Conservation (phyloP, 2,329 filamentous ascomycete species). For the Trichoderma citrinoviride region DNA sequence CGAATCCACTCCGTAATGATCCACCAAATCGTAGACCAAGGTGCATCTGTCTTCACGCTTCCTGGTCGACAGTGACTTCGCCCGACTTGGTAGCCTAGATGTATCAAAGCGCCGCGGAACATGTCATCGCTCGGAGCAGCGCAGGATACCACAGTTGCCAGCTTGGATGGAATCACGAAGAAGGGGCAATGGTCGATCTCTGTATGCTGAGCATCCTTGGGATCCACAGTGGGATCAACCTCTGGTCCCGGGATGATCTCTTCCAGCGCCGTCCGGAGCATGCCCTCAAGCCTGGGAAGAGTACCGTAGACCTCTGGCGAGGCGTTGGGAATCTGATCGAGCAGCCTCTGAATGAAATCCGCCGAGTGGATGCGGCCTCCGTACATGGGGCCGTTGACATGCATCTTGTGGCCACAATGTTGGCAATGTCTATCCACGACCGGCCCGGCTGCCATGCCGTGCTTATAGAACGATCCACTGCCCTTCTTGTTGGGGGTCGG, state of each 20-base stretch:
- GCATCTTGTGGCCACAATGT: constrained; percentile 83
- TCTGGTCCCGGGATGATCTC: constrained; percentile 52
- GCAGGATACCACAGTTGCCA: constrained; percentile 76
- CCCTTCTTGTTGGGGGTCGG: constrained; percentile 67
- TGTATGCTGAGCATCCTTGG: constrained; percentile 54
- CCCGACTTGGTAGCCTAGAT: constrained; percentile 77
- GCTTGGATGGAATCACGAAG: constrained; percentile 73
- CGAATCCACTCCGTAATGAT: constrained; percentile 89
- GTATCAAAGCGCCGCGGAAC: constrained; percentile 75
- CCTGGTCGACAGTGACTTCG: constrained; percentile 87
- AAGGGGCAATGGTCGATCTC: constrained; percentile 75
- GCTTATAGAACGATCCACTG: constrained; percentile 70
- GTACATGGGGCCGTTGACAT: constrained; percentile 93
- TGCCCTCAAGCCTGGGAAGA: constrained; percentile 77
- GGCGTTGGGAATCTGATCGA: constrained; percentile 66
- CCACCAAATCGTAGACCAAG: constrained; percentile 88
- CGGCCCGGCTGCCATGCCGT: constrained; percentile 70
- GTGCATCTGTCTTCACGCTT: constrained; percentile 90
- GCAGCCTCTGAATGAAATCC: constrained; percentile 75
- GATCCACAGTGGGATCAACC: constrained; percentile 38
- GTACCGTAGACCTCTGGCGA: constrained; percentile 75
- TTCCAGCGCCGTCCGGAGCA: constrained; percentile 85
- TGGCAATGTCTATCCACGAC: constrained; percentile 64
- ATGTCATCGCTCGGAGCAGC: constrained; percentile 74
- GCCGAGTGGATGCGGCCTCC: constrained; percentile 82